A percentile compares a stretch with the other conserved stretches of the same genome.
Conservation (phyloP, 2,329 filamentous ascomycete species). For the Metarhizium sp. region DNA sequence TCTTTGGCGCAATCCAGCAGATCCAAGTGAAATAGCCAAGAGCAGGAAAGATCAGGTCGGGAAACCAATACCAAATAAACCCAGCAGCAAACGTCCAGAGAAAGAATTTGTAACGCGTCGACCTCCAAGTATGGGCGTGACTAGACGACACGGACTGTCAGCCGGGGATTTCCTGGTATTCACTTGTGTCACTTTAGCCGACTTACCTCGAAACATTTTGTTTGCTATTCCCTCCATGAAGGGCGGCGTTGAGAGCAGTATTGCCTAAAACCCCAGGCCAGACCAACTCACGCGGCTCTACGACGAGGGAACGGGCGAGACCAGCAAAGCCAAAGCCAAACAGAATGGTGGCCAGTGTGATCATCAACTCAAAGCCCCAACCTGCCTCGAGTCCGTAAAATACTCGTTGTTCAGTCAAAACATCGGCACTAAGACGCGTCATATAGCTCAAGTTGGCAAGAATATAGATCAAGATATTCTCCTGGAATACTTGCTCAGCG, state of each 20-base stretch:
- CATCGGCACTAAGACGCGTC: constrained; percentile 24
- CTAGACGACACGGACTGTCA: not conserved
- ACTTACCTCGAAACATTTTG: constrained; percentile 13
- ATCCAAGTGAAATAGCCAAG: constrained; percentile 37
- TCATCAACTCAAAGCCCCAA: constrained; percentile 39
- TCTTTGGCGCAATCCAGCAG: constrained; percentile 38
- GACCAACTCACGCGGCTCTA: constrained; percentile 37
- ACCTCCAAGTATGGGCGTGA: constrained; percentile 20
- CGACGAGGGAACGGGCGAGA: constrained; percentile 31
- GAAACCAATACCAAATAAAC: constrained; percentile 41
- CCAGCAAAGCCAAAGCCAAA: constrained; percentile 44
- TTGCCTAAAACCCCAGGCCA: constrained; percentile 44
- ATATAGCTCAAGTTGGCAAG: constrained; percentile 45
- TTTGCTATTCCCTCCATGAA: constrained; percentile 28
- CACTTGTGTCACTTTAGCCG: not conserved
- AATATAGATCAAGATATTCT: constrained; percentile 45
- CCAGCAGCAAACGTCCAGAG: constrained; percentile 23
- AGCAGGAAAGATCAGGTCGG: constrained; percentile 35
- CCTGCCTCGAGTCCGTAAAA: constrained; percentile 34
- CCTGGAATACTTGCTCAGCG: constrained; percentile 19
- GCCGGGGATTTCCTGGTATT: not conserved
- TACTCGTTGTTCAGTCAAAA: constrained; percentile 24
- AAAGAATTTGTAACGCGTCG: constrained; percentile 35
- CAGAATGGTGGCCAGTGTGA: constrained; percentile 38
- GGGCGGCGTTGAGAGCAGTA: constrained; percentile 31